Evolutionary conservation across 495 filamentous ascomycete species (phyloP).

Genomic region (Cladorrhinum samala): DNA sequence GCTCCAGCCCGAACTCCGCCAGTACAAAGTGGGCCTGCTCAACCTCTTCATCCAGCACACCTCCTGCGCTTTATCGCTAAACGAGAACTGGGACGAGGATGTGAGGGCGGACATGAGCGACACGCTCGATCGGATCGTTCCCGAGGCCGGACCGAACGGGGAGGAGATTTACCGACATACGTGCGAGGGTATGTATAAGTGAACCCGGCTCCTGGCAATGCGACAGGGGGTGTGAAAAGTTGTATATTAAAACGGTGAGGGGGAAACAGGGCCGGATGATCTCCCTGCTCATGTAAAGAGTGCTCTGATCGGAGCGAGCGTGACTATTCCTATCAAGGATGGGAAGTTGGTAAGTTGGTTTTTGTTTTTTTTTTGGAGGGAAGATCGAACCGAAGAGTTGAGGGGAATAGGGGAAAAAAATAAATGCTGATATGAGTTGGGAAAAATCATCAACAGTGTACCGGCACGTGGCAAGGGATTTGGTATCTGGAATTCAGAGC

Average conservation of each 20-base stretch:
- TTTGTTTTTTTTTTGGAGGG: too few species aligned
- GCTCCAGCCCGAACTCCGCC: slow-evolving; percentile 68
- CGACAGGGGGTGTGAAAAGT: too few species aligned
- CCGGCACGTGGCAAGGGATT: slow-evolving; percentile 70
- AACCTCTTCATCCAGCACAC: slow-evolving; percentile 91
- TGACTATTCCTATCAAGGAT: slow-evolving; percentile 83
- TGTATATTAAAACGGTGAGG: too few species aligned
- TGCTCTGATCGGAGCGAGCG: slow-evolving; percentile 77
- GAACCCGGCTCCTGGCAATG: too few species aligned
- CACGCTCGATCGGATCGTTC: slow-evolving; percentile 81
- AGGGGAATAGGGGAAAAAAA: neutral
- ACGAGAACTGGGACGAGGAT: slow-evolving; percentile 76
- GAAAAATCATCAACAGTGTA: too few species aligned
- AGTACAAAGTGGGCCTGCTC: slow-evolving; percentile 80
- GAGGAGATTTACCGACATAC: slow-evolving; percentile 81
- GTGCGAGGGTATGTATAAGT: slow-evolving; percentile 77
- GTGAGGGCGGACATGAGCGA: slow-evolving; percentile 82
- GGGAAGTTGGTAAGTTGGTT: slow-evolving; percentile 68
- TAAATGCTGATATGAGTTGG: neutral
- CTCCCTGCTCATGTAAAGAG: slow-evolving; percentile 79
- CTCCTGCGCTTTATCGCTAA: slow-evolving; percentile 74
- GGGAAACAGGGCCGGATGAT: slow-evolving; percentile 20
- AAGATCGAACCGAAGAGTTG: neutral
- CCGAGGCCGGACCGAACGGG: slow-evolving; percentile 55
- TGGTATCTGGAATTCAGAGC: slow-evolving; percentile 93